Conservation (phyloP, 352 stramenopile species). For the Nannochloropsis limnetica region DNA sequence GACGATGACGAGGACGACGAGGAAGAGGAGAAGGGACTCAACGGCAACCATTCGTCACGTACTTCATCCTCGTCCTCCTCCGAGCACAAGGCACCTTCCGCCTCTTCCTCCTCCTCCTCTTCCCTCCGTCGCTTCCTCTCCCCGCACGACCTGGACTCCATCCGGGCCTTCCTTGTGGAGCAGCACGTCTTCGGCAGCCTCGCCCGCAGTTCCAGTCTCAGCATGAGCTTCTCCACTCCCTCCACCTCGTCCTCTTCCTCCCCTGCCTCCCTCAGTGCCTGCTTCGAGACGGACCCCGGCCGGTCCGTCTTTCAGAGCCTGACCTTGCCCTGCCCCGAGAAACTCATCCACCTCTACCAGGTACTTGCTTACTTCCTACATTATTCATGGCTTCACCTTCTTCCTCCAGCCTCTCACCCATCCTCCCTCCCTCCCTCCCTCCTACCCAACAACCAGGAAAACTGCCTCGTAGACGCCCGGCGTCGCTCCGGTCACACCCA, state of each 20-base stretch:
- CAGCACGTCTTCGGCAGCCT: neutral
- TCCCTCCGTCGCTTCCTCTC: neutral
- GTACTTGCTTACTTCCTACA: neutral
- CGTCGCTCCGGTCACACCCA: neutral
- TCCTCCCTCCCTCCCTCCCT: neutral
- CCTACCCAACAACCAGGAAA: neutral
- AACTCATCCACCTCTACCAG: conserved; percentile 18
- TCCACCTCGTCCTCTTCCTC: neutral
- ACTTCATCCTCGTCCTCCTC: neutral
- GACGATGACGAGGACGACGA: neutral
- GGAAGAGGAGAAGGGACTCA: neutral
- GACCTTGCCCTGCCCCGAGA: neutral
- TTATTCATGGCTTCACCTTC: neutral
- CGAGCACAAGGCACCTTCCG: neutral
- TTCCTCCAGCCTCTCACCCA: neutral
- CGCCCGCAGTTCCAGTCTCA: neutral
- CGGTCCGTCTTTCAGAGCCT: neutral
- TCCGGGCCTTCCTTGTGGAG: neutral
- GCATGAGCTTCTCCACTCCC: neutral
- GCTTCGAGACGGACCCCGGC: neutral
- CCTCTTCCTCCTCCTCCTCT: neutral
- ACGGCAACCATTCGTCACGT: neutral
- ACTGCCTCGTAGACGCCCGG: conserved; percentile 20
- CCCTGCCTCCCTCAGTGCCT: neutral
- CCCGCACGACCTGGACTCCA: conserved; percentile 26